Evolutionary conservation across 768 basidiomycete species (phyloP).

Genomic region (Rhodotorula diobovata): DNA sequence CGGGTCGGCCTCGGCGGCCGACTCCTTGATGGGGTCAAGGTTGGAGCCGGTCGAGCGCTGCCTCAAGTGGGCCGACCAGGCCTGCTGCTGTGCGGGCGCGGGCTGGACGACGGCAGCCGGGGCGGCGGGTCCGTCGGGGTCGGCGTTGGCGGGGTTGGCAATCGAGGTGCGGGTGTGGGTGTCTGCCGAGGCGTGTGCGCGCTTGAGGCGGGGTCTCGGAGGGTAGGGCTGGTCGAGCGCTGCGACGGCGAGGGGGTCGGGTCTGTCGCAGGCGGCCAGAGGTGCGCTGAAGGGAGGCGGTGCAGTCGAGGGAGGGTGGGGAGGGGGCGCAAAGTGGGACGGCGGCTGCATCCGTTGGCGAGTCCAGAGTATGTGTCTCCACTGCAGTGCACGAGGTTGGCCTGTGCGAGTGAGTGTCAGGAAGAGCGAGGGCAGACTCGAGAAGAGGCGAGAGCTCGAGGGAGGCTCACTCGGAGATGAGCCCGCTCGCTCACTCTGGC

Average conservation of each 20-base stretch:
- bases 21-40: constrained; percentile 22
- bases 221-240: neutral
- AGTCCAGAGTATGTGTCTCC: too few species aligned
- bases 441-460: too few species aligned
- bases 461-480: too few species aligned
- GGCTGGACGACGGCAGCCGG: too few species aligned
- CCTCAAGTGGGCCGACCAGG: neutral
- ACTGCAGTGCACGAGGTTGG: too few species aligned
- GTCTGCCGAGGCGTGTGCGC: constrained; percentile 4
- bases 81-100: neutral
- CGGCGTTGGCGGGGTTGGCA: neutral
- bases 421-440: too few species aligned
- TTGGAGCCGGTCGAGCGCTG: neutral
- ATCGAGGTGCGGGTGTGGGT: neutral
- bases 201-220: constrained; percentile 9
- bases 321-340: too few species aligned
- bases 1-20: neutral
- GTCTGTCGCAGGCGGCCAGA: neutral
- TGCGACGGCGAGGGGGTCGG: neutral
- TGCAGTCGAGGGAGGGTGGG: too few species aligned
- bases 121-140: neutral
- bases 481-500: too few species aligned
- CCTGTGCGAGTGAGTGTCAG: too few species aligned
- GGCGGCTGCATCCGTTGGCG: too few species aligned
- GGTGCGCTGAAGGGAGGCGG: neutral